phyloP scores from a whole-genome alignment of 2,329 filamentous ascomycete species.

The Colletotrichum limetticola region DNA sequence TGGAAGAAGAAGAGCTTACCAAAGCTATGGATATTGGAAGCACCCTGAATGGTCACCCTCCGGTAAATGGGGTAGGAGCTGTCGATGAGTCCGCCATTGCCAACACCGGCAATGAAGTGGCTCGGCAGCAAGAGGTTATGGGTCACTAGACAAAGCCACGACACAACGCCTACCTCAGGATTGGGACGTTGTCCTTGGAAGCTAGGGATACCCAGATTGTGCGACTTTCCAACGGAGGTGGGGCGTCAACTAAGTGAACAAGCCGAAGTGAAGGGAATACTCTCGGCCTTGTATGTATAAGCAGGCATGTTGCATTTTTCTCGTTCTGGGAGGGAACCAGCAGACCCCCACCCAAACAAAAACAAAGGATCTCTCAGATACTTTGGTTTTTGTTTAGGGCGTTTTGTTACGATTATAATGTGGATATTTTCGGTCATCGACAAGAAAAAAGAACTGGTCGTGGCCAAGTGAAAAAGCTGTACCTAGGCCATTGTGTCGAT shows the following conservation, averaged over 20 bases:
- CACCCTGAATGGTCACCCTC: constrained; percentile 1
- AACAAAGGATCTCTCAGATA: neutral
- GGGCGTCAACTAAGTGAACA: constrained; percentile 1
- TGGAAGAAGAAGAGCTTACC: constrained; percentile 48
- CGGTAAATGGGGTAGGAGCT: constrained; percentile 13
- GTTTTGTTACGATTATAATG: constrained; percentile 19
- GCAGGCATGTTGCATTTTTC: constrained; percentile 32
- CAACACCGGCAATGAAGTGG: constrained; percentile 18
- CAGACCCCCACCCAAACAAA: constrained; percentile 9
- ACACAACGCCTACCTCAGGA: neutral
- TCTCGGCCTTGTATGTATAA: constrained; percentile 32
- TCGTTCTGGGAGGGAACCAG: constrained; percentile 23
- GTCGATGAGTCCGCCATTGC: neutral
- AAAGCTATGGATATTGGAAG: constrained; percentile 8
- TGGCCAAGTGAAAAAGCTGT: neutral
- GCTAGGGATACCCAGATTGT: neutral
- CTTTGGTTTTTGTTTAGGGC: neutral
- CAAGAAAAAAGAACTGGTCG: neutral
- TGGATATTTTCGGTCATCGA: constrained; percentile 19
- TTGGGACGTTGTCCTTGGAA: neutral
- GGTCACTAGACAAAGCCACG: constrained; percentile 31
- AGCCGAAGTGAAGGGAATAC: neutral
- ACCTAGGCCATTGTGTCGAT: neutral
- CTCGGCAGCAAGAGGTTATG: constrained; percentile 34
- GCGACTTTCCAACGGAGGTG: neutral